Evolutionary conservation across 2,329 filamentous ascomycete genomes (phyloP).

Genomic region (Colletotrichum sp.): DNA sequence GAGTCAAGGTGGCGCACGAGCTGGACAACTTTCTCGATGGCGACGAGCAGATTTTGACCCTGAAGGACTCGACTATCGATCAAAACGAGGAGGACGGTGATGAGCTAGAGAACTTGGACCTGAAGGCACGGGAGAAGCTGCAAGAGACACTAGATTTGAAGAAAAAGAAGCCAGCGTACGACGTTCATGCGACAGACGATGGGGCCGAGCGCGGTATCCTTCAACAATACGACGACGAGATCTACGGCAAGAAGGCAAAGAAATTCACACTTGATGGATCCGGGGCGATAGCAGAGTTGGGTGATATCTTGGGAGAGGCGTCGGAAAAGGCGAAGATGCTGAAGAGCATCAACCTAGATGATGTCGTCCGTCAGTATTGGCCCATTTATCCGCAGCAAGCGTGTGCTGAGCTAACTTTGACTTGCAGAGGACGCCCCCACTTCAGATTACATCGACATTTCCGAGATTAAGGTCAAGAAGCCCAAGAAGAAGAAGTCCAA

Average conservation of each 20-base stretch:
- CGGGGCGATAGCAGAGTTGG: conserved; percentile 71
- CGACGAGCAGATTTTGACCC: conserved; percentile 86
- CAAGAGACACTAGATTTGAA: conserved; percentile 82
- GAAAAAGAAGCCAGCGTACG: conserved; percentile 88
- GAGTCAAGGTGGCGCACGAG: conserved; percentile 92
- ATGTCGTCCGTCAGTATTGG: conserved; percentile 68
- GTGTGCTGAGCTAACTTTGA: conserved; percentile 31
- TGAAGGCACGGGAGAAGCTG: conserved; percentile 75
- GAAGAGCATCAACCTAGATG: conserved; percentile 81
- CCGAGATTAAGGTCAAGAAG: conserved; percentile 92
- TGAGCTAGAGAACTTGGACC: conserved; percentile 79
- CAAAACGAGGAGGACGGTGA: conserved; percentile 87
- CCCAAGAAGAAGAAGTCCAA: conserved; percentile 93
- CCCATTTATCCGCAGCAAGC: background rate
- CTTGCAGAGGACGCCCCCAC: conserved; percentile 65
- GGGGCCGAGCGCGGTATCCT: conserved; percentile 72
- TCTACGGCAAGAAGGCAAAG: conserved; percentile 87
- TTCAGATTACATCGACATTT: conserved; percentile 88
- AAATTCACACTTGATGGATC: conserved; percentile 84
- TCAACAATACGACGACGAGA: conserved; percentile 95
- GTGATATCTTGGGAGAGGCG: conserved; percentile 59
- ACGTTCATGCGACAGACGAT: conserved; percentile 74
- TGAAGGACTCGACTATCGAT: conserved; percentile 91
- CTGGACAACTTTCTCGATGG: conserved; percentile 80
- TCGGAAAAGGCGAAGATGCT: conserved; percentile 64